Evolutionary conservation across 176 grass and related monocot genomes (phyloP).

Genomic region (Raddia guianensis): DNA sequence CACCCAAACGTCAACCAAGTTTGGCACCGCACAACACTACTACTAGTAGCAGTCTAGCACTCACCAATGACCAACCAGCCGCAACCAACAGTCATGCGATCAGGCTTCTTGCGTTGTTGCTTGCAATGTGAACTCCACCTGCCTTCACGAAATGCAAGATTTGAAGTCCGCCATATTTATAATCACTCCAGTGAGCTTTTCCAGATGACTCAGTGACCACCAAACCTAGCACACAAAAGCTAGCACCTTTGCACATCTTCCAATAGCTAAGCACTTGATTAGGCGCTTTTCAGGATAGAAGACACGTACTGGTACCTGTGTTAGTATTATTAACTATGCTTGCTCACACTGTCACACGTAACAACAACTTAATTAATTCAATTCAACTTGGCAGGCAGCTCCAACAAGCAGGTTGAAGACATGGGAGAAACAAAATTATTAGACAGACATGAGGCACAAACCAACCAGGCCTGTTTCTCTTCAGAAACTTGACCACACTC

Average conservation of each 20-base stretch:
- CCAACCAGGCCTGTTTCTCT: slow-evolving; percentile 77
- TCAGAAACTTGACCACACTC: slow-evolving; percentile 75
- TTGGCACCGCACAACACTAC: slow-evolving; percentile 40
- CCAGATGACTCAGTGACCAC: slow-evolving; percentile 31
- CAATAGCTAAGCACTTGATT: slow-evolving; percentile 55
- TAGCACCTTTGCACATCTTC: slow-evolving; percentile 56
- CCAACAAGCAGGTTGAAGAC: slow-evolving; percentile 20
- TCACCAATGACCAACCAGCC: slow-evolving; percentile 6
- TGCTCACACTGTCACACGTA: background rate
- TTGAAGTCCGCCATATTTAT: slow-evolving; percentile 2
- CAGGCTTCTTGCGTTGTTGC: background rate
- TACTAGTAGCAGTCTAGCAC: no score
- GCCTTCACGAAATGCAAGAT: slow-evolving; percentile 29
- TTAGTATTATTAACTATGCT: slow-evolving; percentile 23
- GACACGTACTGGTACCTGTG: slow-evolving; percentile 6
- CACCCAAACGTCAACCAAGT: slow-evolving; percentile 41
- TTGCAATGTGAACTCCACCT: slow-evolving; percentile 50
- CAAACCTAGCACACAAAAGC: slow-evolving; percentile 42
- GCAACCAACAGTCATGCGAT: background rate
- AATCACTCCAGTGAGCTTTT: slow-evolving; percentile 24
- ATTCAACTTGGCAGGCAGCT: slow-evolving; percentile 36
- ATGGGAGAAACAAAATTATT: slow-evolving; percentile 43
- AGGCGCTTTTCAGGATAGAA: slow-evolving; percentile 42
- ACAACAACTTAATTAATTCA: slow-evolving; percentile 27
- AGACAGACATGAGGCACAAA: slow-evolving; percentile 38